These are phyloP conservation scores for Taxillus chinensis DNA, from an alignment of 164 flowering plant species.

Conservation along the genomic window DNA sequence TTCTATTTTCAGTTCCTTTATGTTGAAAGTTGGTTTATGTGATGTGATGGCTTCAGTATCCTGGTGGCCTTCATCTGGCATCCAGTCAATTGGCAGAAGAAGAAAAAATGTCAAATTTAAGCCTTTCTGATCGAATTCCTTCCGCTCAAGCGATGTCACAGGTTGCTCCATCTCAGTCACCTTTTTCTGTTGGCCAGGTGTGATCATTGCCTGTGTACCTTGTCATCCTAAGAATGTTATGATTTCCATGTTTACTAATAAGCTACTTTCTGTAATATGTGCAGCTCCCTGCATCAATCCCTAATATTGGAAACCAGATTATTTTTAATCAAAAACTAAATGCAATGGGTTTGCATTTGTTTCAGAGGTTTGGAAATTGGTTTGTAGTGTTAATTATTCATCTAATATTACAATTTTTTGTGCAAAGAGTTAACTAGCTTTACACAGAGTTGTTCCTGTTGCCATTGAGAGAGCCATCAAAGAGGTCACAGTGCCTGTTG, in stretches of 20 bases:
- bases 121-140: conserved; percentile 73
- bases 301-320: conserved; percentile 72
- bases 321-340: conserved; percentile 69
- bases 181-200: conserved; percentile 64
- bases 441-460: conserved; percentile 71
- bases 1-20: neutral
- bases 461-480: conserved; percentile 94
- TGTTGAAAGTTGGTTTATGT: conserved; percentile 7
- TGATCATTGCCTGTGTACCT: neutral
- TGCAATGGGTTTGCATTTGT: conserved; percentile 54
- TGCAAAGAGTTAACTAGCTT: neutral
- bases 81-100: conserved; percentile 57
- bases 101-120: conserved; percentile 64
- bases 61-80: conserved; percentile 57
- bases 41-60: conserved; percentile 32
- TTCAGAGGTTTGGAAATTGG: conserved; percentile 60
- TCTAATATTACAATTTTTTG: neutral
- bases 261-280: conserved; percentile 10
- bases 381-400: conserved; percentile 7
- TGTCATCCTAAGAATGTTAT: neutral
- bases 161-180: conserved; percentile 48
- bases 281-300: conserved; percentile 61
- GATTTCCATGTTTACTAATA: conserved; percentile 1
- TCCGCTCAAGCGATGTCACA: conserved; percentile 64
- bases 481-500: conserved; percentile 70